Conservation (phyloP, 163 green algal species). For the Scenedesmus sp. region DNA sequence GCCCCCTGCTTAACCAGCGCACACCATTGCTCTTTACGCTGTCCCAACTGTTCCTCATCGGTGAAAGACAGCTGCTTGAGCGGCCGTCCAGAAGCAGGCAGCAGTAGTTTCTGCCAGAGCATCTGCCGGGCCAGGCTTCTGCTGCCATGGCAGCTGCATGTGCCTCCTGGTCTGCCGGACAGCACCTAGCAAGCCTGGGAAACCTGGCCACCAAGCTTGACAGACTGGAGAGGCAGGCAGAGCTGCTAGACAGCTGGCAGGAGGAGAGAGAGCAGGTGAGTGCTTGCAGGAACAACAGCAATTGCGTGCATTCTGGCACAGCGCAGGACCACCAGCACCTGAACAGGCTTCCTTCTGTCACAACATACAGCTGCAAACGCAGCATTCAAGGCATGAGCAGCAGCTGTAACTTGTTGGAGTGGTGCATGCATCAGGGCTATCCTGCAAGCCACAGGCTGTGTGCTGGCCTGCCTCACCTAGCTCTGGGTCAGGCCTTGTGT, state of each 20-base stretch:
- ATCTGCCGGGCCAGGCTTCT: background rate
- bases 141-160: slow-evolving; percentile 6
- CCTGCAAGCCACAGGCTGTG: background rate
- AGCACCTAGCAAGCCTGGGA: slow-evolving; percentile 40
- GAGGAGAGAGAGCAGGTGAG: slow-evolving; percentile 34
- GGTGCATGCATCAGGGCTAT: background rate
- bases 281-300: background rate
- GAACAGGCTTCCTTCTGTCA: background rate
- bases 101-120: background rate
- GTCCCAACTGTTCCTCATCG: background rate
- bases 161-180: slow-evolving; percentile 37
- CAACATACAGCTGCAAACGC: background rate
- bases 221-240: slow-evolving; percentile 39
- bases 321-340: too few species aligned
- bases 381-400: background rate
- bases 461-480: background rate
- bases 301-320: background rate
- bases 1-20: background rate
- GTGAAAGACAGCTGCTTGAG: background rate
- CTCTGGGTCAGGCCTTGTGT: background rate
- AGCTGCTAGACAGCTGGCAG: slow-evolving; percentile 29
- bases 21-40: background rate
- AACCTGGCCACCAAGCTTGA: slow-evolving; percentile 46
- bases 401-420: background rate
- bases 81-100: background rate